Conservation (phyloP, 805 yeast species). For the Candida wancherniae region DNA sequence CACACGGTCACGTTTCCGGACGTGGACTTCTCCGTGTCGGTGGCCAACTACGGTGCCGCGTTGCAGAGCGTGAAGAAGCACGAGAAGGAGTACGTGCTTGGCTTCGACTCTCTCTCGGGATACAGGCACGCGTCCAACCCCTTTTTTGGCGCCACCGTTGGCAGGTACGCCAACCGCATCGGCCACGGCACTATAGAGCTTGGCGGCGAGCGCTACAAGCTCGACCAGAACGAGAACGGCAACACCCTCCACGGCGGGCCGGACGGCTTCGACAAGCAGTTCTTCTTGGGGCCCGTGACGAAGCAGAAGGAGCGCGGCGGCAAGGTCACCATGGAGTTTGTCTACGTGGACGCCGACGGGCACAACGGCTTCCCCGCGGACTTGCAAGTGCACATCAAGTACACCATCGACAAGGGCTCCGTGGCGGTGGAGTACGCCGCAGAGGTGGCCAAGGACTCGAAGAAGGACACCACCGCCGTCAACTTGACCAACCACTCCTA, state of each 20-base stretch:
- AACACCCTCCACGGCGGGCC: slow-evolving; percentile 51
- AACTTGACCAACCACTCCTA: slow-evolving; percentile 62
- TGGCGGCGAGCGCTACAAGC: slow-evolving; percentile 35
- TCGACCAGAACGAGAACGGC: slow-evolving; percentile 40
- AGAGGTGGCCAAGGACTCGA: slow-evolving; percentile 20
- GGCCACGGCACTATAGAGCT: slow-evolving; percentile 39
- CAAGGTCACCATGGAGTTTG: slow-evolving; percentile 32
- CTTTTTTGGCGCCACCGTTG: slow-evolving; percentile 60
- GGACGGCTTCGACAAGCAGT: slow-evolving; percentile 47
- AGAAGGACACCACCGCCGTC: slow-evolving; percentile 44
- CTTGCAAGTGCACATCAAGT: slow-evolving; percentile 42
- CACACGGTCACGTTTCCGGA: slow-evolving; percentile 30
- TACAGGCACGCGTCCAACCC: slow-evolving; percentile 34
- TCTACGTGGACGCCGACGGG: slow-evolving; percentile 41
- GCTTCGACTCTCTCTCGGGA: slow-evolving; percentile 31
- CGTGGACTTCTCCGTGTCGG: slow-evolving; percentile 31
- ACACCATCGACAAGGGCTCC: slow-evolving; percentile 35
- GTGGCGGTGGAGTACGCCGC: slow-evolving; percentile 48
- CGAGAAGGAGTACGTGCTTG: slow-evolving; percentile 37
- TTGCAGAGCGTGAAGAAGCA: slow-evolving; percentile 39
- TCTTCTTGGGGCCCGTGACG: slow-evolving; percentile 51
- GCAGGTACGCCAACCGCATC: slow-evolving; percentile 62
- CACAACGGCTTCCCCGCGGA: slow-evolving; percentile 61
- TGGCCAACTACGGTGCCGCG: slow-evolving; percentile 50
- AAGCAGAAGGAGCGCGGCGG: slow-evolving; percentile 25